phyloP scores from a whole-genome alignment of 73 alveolate species.

The Uronychia setigera region DNA sequence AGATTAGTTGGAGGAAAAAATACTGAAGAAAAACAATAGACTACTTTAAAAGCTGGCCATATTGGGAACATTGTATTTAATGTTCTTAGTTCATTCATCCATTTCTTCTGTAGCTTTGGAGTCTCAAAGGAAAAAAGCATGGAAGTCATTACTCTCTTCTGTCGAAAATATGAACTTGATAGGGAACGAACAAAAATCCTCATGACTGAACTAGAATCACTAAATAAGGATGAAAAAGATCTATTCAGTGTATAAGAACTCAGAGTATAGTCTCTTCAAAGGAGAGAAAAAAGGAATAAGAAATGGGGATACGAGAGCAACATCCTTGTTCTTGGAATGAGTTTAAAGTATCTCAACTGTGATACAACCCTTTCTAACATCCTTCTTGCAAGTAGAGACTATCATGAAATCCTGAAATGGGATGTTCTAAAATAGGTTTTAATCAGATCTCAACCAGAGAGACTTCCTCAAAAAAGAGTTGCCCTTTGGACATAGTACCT shows the following conservation, averaged over 20 bases:
- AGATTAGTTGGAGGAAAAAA: neutral
- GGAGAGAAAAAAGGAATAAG: constrained; percentile 30
- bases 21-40: neutral
- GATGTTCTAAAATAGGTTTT: constrained; percentile 50
- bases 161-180: constrained; percentile 28
- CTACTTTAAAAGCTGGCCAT: neutral
- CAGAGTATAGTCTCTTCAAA: constrained; percentile 8
- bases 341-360: constrained; percentile 11
- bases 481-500: constrained; percentile 40
- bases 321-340: constrained; percentile 26
- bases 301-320: constrained; percentile 30
- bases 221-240: neutral
- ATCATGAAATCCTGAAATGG: constrained; percentile 10
- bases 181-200: constrained; percentile 12
- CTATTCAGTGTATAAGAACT: constrained; percentile 5
- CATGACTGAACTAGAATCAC: constrained; percentile 37
- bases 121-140: constrained; percentile 26
- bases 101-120: constrained; percentile 34
- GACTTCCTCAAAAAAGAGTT: constrained; percentile 16
- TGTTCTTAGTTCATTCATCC: constrained; percentile 23
- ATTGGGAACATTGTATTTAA: constrained; percentile 17
- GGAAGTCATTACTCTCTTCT: constrained; percentile 17
- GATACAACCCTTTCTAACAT: constrained; percentile 26
- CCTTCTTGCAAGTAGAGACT: constrained; percentile 14
- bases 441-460: constrained; percentile 24